Conservation (phyloP, 805 yeast genomes). For the Starmerella geochares region DNA sequence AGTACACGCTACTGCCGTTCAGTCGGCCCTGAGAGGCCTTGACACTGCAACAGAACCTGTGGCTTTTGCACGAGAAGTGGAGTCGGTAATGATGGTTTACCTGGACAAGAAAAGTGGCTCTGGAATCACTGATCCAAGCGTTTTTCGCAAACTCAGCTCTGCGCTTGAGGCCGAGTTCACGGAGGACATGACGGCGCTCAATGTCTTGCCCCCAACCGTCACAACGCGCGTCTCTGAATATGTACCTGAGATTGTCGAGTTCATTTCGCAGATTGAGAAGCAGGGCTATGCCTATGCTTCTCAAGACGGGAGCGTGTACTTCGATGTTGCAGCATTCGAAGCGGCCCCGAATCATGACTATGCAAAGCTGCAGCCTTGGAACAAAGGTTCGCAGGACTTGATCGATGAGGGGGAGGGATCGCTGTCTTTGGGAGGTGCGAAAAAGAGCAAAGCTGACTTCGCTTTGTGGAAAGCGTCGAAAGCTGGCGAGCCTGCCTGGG, state of each 20-base stretch:
- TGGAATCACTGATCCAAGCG: slow-evolving; percentile 69
- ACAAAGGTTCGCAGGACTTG: slow-evolving; percentile 73
- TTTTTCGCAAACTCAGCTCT: slow-evolving; percentile 73
- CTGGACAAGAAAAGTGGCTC: slow-evolving; percentile 67
- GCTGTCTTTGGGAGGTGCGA: slow-evolving; percentile 44
- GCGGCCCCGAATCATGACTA: slow-evolving; percentile 60
- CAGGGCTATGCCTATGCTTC: slow-evolving; percentile 82
- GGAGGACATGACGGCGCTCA: slow-evolving; percentile 72
- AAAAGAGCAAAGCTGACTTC: slow-evolving; percentile 72
- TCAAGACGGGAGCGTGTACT: slow-evolving; percentile 88
- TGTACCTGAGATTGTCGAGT: slow-evolving; percentile 79
- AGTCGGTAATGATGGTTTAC: slow-evolving; percentile 64
- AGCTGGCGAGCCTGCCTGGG: slow-evolving; percentile 96
- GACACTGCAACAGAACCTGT: slow-evolving; percentile 21
- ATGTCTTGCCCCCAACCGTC: slow-evolving; percentile 73
- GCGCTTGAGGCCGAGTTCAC: slow-evolving; percentile 83
- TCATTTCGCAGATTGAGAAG: slow-evolving; percentile 60
- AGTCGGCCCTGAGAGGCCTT: slow-evolving; percentile 40
- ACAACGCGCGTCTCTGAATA: slow-evolving; percentile 94
- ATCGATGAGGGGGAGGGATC: slow-evolving; percentile 95
- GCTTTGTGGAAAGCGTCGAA: slow-evolving; percentile 95
- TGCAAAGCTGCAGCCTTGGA: slow-evolving; percentile 98
- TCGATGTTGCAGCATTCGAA: slow-evolving; percentile 80
- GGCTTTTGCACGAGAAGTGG: slow-evolving; percentile 42
- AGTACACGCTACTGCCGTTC: slow-evolving; percentile 65